Evolutionary conservation across 257 asterid genomes (phyloP).

Genomic region (Haberlea rhodopensis): DNA sequence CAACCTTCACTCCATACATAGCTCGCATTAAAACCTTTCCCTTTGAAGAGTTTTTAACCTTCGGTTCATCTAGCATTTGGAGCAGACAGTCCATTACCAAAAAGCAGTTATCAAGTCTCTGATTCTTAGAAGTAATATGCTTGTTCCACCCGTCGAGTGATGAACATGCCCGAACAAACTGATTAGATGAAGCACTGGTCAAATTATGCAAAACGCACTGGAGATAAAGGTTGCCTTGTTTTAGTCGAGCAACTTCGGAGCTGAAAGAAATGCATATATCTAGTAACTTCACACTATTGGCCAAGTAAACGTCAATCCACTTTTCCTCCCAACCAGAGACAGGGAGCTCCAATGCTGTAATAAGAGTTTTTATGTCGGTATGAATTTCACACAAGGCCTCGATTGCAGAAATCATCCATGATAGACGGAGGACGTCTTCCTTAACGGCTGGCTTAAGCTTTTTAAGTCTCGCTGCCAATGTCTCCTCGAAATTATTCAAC

Average conservation of each 20-base stretch:
- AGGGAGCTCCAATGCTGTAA: slow-evolving; percentile 79
- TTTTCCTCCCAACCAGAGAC: slow-evolving; percentile 80
- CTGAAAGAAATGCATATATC: slow-evolving; percentile 76
- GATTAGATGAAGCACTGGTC: slow-evolving; percentile 38
- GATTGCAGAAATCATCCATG: slow-evolving; percentile 71
- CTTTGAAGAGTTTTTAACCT: slow-evolving; percentile 71
- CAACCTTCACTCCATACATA: slow-evolving; percentile 70
- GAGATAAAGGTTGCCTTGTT: slow-evolving; percentile 73
- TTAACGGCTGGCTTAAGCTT: slow-evolving; percentile 55
- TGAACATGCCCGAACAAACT: slow-evolving; percentile 48
- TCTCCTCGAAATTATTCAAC: slow-evolving; percentile 64
- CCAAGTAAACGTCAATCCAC: slow-evolving; percentile 82
- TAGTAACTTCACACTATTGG: slow-evolving; percentile 65
- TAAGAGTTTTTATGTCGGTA: slow-evolving; percentile 61
- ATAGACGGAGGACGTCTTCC: slow-evolving; percentile 57
- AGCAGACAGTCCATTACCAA: slow-evolving; percentile 55
- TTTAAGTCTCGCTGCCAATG: slow-evolving; percentile 54
- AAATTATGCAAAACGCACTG: slow-evolving; percentile 51
- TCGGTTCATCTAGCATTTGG: slow-evolving; percentile 62
- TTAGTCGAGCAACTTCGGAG: slow-evolving; percentile 74
- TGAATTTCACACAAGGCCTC: slow-evolving; percentile 68
- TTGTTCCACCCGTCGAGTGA: slow-evolving; percentile 77
- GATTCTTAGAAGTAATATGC: slow-evolving; percentile 63
- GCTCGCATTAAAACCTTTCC: slow-evolving; percentile 85
- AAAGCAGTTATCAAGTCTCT: slow-evolving; percentile 61